These are phyloP conservation scores for Hepatocystis sp. DNA, from an alignment of 169 alveolate species.

Conservation along the genomic window DNA sequence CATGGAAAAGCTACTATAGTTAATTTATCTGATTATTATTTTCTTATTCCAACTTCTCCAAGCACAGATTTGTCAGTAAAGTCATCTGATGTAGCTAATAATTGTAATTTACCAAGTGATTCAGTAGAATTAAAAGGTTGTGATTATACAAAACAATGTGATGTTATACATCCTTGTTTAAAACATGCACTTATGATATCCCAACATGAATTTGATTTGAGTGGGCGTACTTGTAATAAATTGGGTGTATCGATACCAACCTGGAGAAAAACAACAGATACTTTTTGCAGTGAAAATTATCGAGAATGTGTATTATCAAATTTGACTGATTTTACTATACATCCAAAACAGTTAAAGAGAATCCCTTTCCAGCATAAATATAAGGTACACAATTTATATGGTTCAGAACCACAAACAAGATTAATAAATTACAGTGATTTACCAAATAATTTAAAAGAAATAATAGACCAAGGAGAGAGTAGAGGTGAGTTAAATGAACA, in stretches of 20 bases:
- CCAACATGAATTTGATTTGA: conserved; percentile 59
- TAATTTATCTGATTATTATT: conserved; percentile 62
- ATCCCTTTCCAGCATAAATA: too few relatives aligned
- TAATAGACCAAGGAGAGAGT: conserved; percentile 3
- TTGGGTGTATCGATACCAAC: conserved; percentile 62
- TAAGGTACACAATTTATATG: conserved; percentile 60
- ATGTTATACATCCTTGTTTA: conserved; percentile 59
- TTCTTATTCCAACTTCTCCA: conserved; percentile 71
- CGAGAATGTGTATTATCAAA: conserved; percentile 47
- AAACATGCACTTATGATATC: conserved; percentile 66
- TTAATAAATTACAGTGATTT: conserved; percentile 6
- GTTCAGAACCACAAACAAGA: conserved; percentile 69
- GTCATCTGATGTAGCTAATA: conserved; percentile 45
- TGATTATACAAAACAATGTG: conserved; percentile 26
- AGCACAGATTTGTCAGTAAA: conserved; percentile 18
- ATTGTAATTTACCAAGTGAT: conserved; percentile 41
- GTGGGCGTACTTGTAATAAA: conserved; percentile 67
- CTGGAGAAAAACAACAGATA: conserved; percentile 55
- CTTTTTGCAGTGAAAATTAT: conserved; percentile 20
- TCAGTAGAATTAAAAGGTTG: conserved; percentile 55
- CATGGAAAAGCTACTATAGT: conserved; percentile 63
- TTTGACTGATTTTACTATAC: too few relatives aligned
- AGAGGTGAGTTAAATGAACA: conserved; percentile 28
- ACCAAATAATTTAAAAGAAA: conserved; percentile 56
- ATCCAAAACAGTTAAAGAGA: too few relatives aligned